Percentiles rank a stretch among this genome's conserved stretches.
Evolutionary conservation across 768 basidiomycete genomes (phyloP).

Genomic region (Russula emetica): DNA sequence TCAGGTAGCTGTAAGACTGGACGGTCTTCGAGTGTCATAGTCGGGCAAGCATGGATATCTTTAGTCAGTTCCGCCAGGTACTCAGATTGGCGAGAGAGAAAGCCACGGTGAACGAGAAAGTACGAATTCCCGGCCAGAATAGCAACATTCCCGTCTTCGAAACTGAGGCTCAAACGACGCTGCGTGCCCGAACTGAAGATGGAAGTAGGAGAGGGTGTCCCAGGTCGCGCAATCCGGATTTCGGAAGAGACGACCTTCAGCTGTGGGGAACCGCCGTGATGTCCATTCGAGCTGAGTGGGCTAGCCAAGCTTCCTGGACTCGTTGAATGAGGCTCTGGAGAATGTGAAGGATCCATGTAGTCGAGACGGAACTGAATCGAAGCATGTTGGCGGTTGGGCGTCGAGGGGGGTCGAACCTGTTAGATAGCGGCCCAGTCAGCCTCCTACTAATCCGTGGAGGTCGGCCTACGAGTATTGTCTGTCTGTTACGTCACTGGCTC

Average conservation of each 20-base stretch:
- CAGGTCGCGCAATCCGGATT: not conserved
- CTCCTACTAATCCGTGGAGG: not conserved
- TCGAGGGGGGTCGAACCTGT: not conserved
- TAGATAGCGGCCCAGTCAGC: constrained; percentile 22
- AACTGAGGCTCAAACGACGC: constrained; percentile 53
- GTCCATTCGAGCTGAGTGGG: constrained; percentile 27
- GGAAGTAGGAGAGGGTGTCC: constrained; percentile 2
- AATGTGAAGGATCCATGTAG: constrained; percentile 6
- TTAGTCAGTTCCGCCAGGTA: constrained; percentile 44
- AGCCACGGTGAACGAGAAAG: constrained; percentile 65
- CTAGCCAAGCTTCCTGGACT: constrained; percentile 10
- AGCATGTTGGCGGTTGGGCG: not conserved
- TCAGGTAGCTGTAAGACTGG: constrained; percentile 55
- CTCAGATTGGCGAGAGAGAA: constrained; percentile 60
- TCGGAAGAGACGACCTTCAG: constrained; percentile 7
- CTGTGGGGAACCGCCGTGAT: constrained; percentile 12
- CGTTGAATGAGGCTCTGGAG: constrained; percentile 12
- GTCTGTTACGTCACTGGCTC: constrained; percentile 9
- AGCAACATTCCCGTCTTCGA: constrained; percentile 66
- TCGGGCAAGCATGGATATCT: constrained; percentile 27
- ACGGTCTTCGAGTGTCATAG: constrained; percentile 49
- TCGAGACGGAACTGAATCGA: not conserved
- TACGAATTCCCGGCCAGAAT: constrained; percentile 53
- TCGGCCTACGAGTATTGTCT: not conserved
- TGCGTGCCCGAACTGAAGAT: constrained; percentile 26